Evolutionary conservation across 306 rosid species (phyloP).

Genomic region (Senna tora): DNA sequence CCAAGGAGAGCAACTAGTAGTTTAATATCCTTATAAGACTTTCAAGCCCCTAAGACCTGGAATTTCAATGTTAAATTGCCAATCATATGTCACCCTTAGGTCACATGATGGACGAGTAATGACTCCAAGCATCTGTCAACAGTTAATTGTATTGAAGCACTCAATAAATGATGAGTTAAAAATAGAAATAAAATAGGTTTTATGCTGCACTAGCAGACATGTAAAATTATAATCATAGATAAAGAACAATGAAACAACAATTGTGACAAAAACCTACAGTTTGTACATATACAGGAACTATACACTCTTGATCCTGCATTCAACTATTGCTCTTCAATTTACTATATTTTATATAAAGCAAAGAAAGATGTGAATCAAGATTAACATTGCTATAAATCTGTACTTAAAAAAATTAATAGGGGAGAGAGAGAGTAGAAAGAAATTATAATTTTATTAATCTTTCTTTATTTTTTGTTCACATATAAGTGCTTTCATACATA

Average conservation of each 20-base stretch:
- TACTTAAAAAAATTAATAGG: too few species aligned
- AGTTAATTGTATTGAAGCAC: not conserved
- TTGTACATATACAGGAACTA: not conserved
- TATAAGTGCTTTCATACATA: not conserved
- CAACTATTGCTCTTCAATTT: conserved; percentile 4
- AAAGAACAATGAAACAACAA: not conserved
- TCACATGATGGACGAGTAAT: not conserved
- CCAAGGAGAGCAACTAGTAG: conserved; percentile 24
- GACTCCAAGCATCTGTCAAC: not conserved
- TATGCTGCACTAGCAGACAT: not conserved
- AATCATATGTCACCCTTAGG: not conserved
- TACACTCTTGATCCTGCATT: not conserved
- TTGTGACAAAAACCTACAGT: not conserved
- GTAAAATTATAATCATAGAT: not conserved
- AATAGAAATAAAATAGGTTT: not conserved
- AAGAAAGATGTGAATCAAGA: not conserved
- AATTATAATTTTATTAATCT: not conserved
- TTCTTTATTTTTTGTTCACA: not conserved
- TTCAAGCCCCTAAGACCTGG: not conserved
- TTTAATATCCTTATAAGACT: conserved; percentile 14
- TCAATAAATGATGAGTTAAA: not conserved
- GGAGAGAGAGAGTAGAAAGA: not conserved
- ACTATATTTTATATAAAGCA: not conserved
- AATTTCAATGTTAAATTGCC: conserved; percentile 10
- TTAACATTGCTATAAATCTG: not conserved